These are phyloP conservation scores for Limtongia smithiae DNA, from an alignment of 805 yeast species.

Conservation along the genomic window DNA sequence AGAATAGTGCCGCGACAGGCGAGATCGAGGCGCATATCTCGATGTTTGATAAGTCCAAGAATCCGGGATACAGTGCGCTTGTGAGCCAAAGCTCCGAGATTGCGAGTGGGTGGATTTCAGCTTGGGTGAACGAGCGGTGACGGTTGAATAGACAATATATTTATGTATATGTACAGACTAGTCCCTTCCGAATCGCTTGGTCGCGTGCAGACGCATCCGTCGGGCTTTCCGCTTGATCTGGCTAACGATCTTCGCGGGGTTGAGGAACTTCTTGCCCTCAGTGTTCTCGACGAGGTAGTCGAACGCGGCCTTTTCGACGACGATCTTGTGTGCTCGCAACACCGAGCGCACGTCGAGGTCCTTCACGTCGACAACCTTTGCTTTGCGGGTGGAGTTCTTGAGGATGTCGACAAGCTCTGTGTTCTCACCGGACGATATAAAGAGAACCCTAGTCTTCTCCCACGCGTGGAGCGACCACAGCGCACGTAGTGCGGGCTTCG, in stretches of 20 bases:
- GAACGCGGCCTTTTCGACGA: constrained; percentile 27
- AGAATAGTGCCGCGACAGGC: constrained; percentile 19
- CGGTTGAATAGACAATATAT: neutral
- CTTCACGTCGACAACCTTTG: constrained; percentile 9
- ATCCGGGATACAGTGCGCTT: constrained; percentile 15
- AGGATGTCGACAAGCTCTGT: constrained; percentile 1
- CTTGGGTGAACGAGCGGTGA: constrained; percentile 7
- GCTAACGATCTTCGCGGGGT: constrained; percentile 7
- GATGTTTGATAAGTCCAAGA: constrained; percentile 20
- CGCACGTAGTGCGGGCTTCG: constrained; percentile 10
- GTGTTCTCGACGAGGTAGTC: constrained; percentile 17
- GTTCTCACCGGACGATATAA: constrained; percentile 6
- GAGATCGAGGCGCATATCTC: constrained; percentile 27
- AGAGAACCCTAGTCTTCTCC: constrained; percentile 4
- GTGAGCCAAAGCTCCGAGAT: constrained; percentile 13
- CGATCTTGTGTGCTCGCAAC: constrained; percentile 20
- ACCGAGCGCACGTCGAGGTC: constrained; percentile 24
- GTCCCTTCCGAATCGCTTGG: neutral
- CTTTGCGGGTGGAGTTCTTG: neutral
- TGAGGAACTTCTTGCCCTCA: constrained; percentile 18
- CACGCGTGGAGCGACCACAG: constrained; percentile 14
- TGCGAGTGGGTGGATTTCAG: constrained; percentile 4
- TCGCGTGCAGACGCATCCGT: constrained; percentile 4
- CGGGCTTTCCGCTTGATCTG: constrained; percentile 15
- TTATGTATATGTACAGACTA: neutral